These are phyloP conservation scores for Neocallimastix lanati DNA, from an alignment of 192 early-diverging fungal genomes.

Conservation along the genomic window DNA sequence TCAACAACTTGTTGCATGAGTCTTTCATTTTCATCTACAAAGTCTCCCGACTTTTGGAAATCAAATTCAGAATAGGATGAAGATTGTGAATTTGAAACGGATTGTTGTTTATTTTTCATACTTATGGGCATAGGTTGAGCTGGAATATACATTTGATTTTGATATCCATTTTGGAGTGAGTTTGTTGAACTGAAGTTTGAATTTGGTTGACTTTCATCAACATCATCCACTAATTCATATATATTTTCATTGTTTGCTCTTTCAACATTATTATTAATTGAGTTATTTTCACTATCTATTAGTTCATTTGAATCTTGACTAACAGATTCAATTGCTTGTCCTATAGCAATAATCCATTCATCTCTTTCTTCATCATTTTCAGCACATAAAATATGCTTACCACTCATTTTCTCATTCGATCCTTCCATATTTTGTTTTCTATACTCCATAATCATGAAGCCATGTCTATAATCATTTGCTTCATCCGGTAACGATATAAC, in stretches of 20 bases:
- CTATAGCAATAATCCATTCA: conserved; percentile 54
- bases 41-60: not conserved
- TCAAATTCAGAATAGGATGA: not conserved
- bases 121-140: no score
- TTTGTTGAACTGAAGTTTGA: not conserved
- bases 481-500: conserved; percentile 20
- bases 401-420: not conserved
- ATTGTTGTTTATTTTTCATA: not conserved
- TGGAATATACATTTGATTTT: not conserved
- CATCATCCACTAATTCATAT: not conserved
- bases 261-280: not conserved
- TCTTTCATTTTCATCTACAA: conserved; percentile 24
- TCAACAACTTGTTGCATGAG: conserved; percentile 17
- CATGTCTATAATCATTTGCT: conserved; percentile 59
- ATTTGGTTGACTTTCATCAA: not conserved
- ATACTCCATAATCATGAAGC: conserved; percentile 69
- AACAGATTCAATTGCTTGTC: not conserved
- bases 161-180: not conserved
- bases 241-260: not conserved
- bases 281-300: not conserved
- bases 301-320: not conserved
- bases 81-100: not conserved
- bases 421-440: conserved; percentile 10
- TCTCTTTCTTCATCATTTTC: conserved; percentile 77
- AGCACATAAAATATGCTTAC: conserved; percentile 62